Evolutionary conservation across 139 green algal species (phyloP).

Genomic region (Chlorella ohadii): DNA sequence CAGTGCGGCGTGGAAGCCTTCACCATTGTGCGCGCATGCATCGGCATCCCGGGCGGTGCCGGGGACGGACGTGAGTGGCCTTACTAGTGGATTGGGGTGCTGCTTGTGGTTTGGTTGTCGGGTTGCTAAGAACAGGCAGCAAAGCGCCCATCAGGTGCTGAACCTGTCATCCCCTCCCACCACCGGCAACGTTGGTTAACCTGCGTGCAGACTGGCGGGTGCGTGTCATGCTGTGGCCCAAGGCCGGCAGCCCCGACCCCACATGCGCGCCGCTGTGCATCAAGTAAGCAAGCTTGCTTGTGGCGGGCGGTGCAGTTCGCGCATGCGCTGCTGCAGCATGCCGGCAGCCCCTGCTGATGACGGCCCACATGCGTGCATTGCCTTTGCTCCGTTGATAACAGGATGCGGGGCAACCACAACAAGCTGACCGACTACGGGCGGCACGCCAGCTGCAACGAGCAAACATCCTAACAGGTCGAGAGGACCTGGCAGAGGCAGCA

Average conservation of each 20-base stretch:
- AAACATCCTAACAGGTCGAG: not conserved
- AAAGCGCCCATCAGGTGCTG: no score
- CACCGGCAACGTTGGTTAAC: no score
- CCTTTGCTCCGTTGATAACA: not conserved
- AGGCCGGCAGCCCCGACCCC: no score
- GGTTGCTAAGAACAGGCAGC: no score
- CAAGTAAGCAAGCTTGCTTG: not conserved
- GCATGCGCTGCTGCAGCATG: no score
- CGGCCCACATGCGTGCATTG: no score
- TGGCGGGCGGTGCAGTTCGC: no score
- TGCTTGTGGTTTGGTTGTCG: no score
- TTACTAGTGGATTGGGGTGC: no score
- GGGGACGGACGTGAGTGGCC: slow-evolving; percentile 21
- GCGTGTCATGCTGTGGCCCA: slow-evolving; percentile 18
- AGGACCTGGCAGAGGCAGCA: not conserved
- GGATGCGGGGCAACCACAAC: slow-evolving; percentile 15
- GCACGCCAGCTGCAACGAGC: not conserved
- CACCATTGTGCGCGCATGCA: not conserved
- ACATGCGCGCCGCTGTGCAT: slow-evolving; percentile 21
- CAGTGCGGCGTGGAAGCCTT: not conserved
- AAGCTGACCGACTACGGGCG: slow-evolving; percentile 7
- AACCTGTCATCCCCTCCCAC: no score
- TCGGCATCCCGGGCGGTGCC: not conserved
- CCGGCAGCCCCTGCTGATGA: no score
- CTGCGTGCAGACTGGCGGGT: slow-evolving; percentile 13